Evolutionary conservation across 805 yeast species (phyloP).

Genomic region (Torulaspora indica): DNA sequence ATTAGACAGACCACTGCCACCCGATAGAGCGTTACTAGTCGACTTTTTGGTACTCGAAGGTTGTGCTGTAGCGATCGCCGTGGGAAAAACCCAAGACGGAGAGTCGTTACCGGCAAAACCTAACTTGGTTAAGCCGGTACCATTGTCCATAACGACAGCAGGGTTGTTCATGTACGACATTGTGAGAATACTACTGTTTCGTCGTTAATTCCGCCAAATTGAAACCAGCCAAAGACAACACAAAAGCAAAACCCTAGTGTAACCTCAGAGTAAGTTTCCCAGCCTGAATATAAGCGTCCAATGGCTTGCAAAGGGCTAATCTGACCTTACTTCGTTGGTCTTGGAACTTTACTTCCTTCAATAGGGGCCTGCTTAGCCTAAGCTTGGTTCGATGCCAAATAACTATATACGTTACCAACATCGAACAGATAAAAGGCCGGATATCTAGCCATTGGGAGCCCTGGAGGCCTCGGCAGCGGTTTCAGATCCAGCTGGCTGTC

Average conservation of each 20-base stretch:
- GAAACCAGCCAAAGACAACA: conserved; percentile 2
- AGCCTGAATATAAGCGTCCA: background rate
- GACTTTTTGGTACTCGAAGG: conserved; percentile 38
- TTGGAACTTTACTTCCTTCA: background rate
- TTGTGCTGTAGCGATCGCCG: conserved; percentile 78
- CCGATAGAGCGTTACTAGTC: conserved; percentile 41
- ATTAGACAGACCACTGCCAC: conserved; percentile 20
- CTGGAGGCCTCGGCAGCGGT: background rate
- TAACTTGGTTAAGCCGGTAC: conserved; percentile 95
- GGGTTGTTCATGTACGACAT: conserved; percentile 74
- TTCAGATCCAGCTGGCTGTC: background rate
- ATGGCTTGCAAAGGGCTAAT: background rate
- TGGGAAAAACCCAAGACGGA: conserved; percentile 95
- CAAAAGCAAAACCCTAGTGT: background rate
- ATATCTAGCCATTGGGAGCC: background rate
- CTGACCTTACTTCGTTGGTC: background rate
- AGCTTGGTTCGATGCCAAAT: background rate
- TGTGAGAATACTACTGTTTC: background rate
- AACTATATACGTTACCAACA: conserved; percentile 3
- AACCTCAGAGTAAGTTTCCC: background rate
- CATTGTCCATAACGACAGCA: conserved; percentile 97
- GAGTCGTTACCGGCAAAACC: conserved; percentile 99
- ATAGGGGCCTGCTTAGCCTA: conserved; percentile 3
- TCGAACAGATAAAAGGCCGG: background rate
- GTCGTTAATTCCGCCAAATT: background rate